phyloP scores from a whole-genome alignment of 2,329 filamentous ascomycete species.

The Sphaceloma murrayae region DNA sequence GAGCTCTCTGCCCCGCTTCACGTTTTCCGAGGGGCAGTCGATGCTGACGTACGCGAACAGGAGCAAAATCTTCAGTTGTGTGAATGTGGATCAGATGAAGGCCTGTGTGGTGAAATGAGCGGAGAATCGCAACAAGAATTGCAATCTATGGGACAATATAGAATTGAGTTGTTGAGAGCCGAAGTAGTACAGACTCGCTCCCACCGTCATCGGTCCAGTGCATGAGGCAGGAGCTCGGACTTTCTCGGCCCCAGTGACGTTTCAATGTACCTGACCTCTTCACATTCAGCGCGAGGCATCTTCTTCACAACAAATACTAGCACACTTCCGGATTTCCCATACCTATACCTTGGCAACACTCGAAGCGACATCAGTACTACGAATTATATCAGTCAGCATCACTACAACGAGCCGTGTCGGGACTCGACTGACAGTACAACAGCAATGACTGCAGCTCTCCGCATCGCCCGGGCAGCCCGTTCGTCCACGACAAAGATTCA shows the following conservation, averaged over 20 bases:
- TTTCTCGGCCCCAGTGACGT: conserved; percentile 11
- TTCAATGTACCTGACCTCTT: not conserved
- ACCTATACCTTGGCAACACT: too few species aligned
- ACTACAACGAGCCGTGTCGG: too few species aligned
- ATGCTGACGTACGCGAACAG: not conserved
- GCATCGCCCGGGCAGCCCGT: conserved; percentile 33
- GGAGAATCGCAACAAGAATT: not conserved
- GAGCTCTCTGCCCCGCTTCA: conserved; percentile 11
- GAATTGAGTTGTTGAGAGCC: conserved; percentile 12
- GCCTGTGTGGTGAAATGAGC: too few species aligned
- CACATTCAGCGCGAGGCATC: too few species aligned
- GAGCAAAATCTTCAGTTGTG: not conserved
- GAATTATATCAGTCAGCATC: not conserved
- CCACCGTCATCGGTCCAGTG: conserved; percentile 7
- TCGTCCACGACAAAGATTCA: conserved; percentile 27
- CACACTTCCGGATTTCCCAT: too few species aligned
- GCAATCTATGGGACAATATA: not conserved
- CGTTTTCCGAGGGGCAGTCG: conserved; percentile 5
- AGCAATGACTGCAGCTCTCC: conserved; percentile 20
- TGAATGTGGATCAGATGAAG: too few species aligned
- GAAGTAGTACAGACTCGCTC: conserved; percentile 3
- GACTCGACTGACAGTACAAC: not conserved
- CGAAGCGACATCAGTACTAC: not conserved
- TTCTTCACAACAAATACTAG: too few species aligned
- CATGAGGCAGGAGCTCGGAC: conserved; percentile 8